phyloP scores from a whole-genome alignment of 495 filamentous ascomycete genomes.

The Aspergillus conjunctus region DNA sequence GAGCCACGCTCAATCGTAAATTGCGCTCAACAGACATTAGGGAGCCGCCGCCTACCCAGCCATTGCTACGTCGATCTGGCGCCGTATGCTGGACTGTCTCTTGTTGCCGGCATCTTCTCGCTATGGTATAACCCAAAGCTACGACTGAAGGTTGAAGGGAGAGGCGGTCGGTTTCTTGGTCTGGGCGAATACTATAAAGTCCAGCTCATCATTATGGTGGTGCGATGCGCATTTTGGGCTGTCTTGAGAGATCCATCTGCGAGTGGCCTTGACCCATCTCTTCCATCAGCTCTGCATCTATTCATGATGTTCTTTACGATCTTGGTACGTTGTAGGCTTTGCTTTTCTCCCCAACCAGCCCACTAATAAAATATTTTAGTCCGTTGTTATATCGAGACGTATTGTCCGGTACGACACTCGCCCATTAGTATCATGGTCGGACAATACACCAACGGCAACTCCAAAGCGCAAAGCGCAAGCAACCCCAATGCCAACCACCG shows the following conservation, averaged over 20 bases:
- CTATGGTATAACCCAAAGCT: constrained; percentile 80
- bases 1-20: constrained; percentile 23
- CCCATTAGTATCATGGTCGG: constrained; percentile 58
- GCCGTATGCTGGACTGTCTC: constrained; percentile 46
- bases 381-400: constrained; percentile 46
- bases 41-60: constrained; percentile 26
- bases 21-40: constrained; percentile 35
- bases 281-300: constrained; percentile 55
- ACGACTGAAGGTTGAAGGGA: constrained; percentile 62
- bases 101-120: constrained; percentile 56
- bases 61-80: constrained; percentile 36
- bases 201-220: constrained; percentile 61
- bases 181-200: constrained; percentile 68
- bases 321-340: constrained; percentile 49
- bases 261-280: constrained; percentile 40
- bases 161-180: constrained; percentile 64
- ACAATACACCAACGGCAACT: constrained; percentile 40
- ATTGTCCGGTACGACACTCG: constrained; percentile 55
- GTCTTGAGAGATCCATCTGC: constrained; percentile 51
- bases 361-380: constrained; percentile 30
- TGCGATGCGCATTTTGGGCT: constrained; percentile 57
- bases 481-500: constrained; percentile 24
- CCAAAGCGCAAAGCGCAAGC: constrained; percentile 33
- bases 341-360: not conserved
- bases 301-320: constrained; percentile 56